Evolutionary conservation across 2,329 filamentous ascomycete genomes (phyloP).

Genomic region (Endoconidiophora polonica): DNA sequence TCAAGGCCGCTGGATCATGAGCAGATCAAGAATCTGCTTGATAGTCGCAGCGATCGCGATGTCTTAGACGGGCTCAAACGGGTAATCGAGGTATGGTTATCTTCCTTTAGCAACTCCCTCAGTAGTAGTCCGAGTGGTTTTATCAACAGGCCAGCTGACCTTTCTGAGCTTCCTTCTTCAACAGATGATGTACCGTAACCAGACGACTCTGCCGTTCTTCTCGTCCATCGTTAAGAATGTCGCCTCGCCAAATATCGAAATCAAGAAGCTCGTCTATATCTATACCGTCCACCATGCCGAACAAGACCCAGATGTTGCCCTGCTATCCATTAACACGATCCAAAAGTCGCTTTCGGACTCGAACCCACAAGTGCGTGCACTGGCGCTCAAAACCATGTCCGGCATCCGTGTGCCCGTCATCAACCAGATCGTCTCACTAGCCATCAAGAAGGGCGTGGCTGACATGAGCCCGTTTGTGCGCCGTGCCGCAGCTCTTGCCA

Average conservation of each 20-base stretch:
- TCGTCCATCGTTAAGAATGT: constrained; percentile 98
- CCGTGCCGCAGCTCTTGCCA: constrained; percentile 80
- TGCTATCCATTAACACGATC: constrained; percentile 96
- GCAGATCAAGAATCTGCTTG: constrained; percentile 86
- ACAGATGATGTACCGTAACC: constrained; percentile 88
- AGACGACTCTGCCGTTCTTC: constrained; percentile 83
- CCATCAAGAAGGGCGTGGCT: constrained; percentile 81
- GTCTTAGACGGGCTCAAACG: constrained; percentile 79
- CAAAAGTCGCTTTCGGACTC: constrained; percentile 91
- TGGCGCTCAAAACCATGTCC: constrained; percentile 92
- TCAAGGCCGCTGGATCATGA: constrained; percentile 53
- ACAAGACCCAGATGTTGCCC: constrained; percentile 82
- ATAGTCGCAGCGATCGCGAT: constrained; percentile 84
- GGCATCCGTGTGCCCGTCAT: constrained; percentile 95
- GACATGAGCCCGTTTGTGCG: constrained; percentile 93
- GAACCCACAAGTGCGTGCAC: constrained; percentile 76
- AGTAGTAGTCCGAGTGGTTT: background rate
- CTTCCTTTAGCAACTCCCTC: background rate
- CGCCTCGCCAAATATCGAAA: constrained; percentile 79
- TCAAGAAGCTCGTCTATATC: constrained; percentile 97
- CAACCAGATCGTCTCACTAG: constrained; percentile 88
- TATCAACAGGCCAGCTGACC: too few relatives aligned
- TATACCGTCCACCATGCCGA: constrained; percentile 96
- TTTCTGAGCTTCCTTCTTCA: background rate
- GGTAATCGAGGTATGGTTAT: constrained; percentile 60